phyloP scores from a whole-genome alignment of 192 early-diverging fungal species.

The Phlyctochytrium bullatum region DNA sequence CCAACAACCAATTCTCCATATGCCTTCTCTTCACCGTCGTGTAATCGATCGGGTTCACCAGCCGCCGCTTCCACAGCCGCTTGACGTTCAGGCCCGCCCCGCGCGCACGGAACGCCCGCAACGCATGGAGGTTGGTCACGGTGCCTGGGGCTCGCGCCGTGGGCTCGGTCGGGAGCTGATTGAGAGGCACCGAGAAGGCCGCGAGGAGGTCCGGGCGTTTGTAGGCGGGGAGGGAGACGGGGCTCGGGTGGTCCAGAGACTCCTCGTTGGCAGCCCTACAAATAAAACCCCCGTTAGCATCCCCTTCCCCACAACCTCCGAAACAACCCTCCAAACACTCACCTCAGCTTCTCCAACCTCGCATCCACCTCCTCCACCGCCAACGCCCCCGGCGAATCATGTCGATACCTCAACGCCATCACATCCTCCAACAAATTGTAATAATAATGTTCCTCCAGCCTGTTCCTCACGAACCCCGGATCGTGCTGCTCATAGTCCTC shows the following conservation, averaged over 20 bases:
- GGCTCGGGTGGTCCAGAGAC: too few species aligned
- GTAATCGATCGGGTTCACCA: conserved; percentile 57
- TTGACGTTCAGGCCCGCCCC: not conserved
- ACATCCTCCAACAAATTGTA: conserved; percentile 74
- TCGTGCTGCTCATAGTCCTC: too few species aligned
- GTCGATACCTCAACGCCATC: conserved; percentile 70
- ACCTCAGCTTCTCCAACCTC: not conserved
- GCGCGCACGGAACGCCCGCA: conserved; percentile 3
- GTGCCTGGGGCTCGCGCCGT: not conserved
- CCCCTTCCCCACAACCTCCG: too few species aligned
- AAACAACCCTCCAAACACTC: too few species aligned
- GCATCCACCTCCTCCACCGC: conserved; percentile 18
- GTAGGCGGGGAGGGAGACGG: not conserved
- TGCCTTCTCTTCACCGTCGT: conserved; percentile 39
- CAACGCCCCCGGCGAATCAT: conserved; percentile 45
- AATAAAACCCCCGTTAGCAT: too few species aligned
- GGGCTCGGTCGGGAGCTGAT: conserved; percentile 18
- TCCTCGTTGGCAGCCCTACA: not conserved
- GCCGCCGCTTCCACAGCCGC: conserved; percentile 8
- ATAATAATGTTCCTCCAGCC: conserved; percentile 73
- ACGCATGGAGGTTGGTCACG: conserved; percentile 14
- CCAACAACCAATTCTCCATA: not conserved
- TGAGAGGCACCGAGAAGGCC: conserved; percentile 11
- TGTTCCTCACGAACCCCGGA: conserved; percentile 17
- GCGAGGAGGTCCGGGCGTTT: not conserved